These are phyloP conservation scores for Calonectria hongkongensis DNA, from an alignment of 2,329 filamentous ascomycete species.

Conservation along the genomic window DNA sequence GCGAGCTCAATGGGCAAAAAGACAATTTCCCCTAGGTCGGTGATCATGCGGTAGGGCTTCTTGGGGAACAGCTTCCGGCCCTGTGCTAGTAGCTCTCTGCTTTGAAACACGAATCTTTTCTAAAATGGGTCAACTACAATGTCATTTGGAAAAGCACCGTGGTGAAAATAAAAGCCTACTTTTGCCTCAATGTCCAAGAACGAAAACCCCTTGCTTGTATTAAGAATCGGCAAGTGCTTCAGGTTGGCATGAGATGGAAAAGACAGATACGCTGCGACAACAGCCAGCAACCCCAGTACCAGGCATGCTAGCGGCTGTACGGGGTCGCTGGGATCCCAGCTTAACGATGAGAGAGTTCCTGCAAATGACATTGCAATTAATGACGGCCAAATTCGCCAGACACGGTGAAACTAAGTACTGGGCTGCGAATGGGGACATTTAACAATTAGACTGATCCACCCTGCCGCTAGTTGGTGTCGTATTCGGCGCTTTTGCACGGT, in stretches of 20 bases:
- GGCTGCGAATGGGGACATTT: conserved; percentile 3
- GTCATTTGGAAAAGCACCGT: background rate
- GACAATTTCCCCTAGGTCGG: conserved; percentile 8
- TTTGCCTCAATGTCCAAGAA: conserved; percentile 16
- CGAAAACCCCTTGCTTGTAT: background rate
- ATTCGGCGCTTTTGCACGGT: conserved; percentile 16
- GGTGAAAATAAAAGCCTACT: background rate
- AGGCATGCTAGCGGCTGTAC: conserved; percentile 5
- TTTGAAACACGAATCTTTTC: conserved; percentile 20
- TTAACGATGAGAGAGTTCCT: conserved; percentile 3
- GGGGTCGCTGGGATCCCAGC: conserved; percentile 7
- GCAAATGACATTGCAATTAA: background rate
- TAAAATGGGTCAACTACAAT: background rate
- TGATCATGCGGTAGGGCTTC: conserved; percentile 12
- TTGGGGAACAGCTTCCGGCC: conserved; percentile 12
- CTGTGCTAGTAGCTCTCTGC: conserved; percentile 4
- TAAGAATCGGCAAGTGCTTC: conserved; percentile 15
- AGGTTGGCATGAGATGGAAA: conserved; percentile 12
- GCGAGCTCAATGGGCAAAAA: conserved; percentile 15
- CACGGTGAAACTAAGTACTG: background rate
- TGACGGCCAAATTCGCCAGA: background rate
- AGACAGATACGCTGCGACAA: conserved; percentile 2
- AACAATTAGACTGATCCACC: conserved; percentile 15
- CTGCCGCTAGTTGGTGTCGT: background rate
- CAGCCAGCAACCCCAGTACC: background rate